Base-by-base conservation (phyloP, 176 grass and related monocot genomes). In the Avena insularis region DNA sequence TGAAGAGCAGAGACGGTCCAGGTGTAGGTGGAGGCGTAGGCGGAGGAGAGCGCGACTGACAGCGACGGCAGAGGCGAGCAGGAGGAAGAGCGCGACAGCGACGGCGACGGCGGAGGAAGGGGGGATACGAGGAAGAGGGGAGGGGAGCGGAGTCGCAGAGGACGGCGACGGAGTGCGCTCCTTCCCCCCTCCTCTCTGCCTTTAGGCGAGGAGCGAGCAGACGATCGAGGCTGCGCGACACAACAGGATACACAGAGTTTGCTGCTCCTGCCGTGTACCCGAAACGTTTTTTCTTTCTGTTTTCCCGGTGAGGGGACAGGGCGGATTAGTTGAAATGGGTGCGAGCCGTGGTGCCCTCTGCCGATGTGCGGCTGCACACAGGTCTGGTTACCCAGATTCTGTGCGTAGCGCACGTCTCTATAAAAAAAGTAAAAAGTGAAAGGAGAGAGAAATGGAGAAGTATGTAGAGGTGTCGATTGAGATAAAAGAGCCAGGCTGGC, bases 371-470 rank as follows among this genome's bases (percentile, higher is more conserved):
- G n/a, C 23, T 63, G 23, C 60, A 63, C 60, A 63, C 60, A 63
- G 60, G 3, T 0, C 21, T 29, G 60, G 60, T 63, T 8, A 63
- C 11, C 27, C 60, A 11, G 23, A 50, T 50, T 3, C 3, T 63
- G 60, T 63, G 23, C 4, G 60, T 10, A 63, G 60, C 23, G 23
- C 60, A 27, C 23, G 27, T 63, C 60, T 63, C 21, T 12, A 63
- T 29, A 11, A 4, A 0, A 2, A 3, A 4, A 4, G 10, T 21
- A 0, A 2, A 3, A 4, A 4, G 10, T 21, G 3, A n/a, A 3
- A 23, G 9, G 59, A 62, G n/a, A 61, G 58, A 61, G 58, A 23
- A 61, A 61, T 1, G 0, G 1, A 61, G 17, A 61, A 61, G 58
- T 11, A 9, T 4, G 21, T 12, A 3, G 21, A 5, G 0, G 1